phyloP scores from a whole-genome alignment of 1,139 yeast species.

The Saccharomyces hybrid region DNA sequence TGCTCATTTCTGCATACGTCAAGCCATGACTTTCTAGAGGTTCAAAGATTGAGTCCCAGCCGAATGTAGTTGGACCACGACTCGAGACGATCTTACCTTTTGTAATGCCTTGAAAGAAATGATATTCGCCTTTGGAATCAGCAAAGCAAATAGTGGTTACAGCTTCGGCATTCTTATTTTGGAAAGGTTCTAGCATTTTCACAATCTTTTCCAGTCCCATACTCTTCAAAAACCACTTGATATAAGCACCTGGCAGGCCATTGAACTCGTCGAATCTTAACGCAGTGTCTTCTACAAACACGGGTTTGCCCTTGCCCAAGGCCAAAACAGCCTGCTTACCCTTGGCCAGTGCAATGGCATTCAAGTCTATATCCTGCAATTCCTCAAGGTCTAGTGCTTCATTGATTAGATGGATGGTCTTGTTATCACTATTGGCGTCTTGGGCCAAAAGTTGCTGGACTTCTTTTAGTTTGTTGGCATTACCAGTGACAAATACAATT shows the following conservation, averaged over 20 bases:
- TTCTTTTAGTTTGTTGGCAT: constrained; percentile 78
- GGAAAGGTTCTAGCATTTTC: constrained; percentile 70
- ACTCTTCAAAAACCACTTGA: constrained; percentile 77
- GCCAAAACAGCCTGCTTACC: constrained; percentile 66
- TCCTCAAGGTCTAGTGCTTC: constrained; percentile 74
- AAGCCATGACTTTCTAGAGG: constrained; percentile 47
- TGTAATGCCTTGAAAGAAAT: constrained; percentile 78
- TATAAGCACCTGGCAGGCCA: constrained; percentile 85
- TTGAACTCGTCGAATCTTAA: constrained; percentile 74
- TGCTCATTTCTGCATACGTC: constrained; percentile 89
- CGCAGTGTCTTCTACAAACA: constrained; percentile 91
- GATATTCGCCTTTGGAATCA: constrained; percentile 71
- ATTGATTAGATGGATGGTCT: constrained; percentile 47
- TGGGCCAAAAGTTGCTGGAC: constrained; percentile 63
- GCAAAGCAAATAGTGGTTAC: constrained; percentile 90
- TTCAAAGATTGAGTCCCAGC: constrained; percentile 90
- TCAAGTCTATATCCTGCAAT: constrained; percentile 72
- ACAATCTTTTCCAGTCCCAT: constrained; percentile 70
- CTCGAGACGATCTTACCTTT: constrained; percentile 67
- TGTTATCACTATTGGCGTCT: constrained; percentile 28
- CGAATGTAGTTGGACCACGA: constrained; percentile 76
- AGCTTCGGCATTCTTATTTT: constrained; percentile 79
- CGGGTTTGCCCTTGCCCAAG: constrained; percentile 52
- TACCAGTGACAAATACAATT: constrained; percentile 66
- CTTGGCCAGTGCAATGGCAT: constrained; percentile 74